Base-by-base conservation (phyloP, 371 early-diverging fungal genomes). In the Mortierella sp. region DNA sequence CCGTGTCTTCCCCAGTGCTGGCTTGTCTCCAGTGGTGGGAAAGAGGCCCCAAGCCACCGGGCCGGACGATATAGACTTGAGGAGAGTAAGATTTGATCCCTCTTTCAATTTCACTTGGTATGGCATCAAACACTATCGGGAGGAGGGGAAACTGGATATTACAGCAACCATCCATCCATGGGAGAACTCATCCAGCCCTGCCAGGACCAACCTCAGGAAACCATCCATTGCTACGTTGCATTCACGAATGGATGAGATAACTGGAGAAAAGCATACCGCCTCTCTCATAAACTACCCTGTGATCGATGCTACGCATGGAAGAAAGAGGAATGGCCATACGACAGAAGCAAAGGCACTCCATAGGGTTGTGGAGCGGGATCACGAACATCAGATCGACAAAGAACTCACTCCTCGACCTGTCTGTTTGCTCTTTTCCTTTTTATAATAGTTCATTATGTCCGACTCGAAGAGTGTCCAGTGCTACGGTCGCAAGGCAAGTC, bases 401-500 rank as follows among this genome's bases (percentile, higher is more conserved):
- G 8, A n/a, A 41, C 27, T 51, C 31, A 31, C 21, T 47, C 62
- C 18, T 39, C 26, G 39, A 27, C 24, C 27, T 19, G 24, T 26
- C 19, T 47, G 28, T 41, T 34, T 26, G 21, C 46, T 41, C 10
- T 46, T 31, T 12, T 10, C n/a, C 42, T 38, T 27, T 47, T 4
- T 10, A 34, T 39, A 16, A 48, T 67, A 57, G 63, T 55, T 72
- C 73, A 72, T 63, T 62, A 72, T 72, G 72, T 72, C 71, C 47
- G 72, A 72, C 72, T 72, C 72, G 62, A 72, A 74, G 74, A 74
- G 74, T 68, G 74, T 74, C 59, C 74, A 74, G 74, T 74, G 74
- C 74, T 74, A 74, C 74, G 74, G 74, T 68, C 74, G 74, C 74
- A 74, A 74, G 74, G 74, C 74, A 74, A 74, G 74, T 74, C 61